phyloP scores from a whole-genome alignment of 1,284 basidiomycete species.

The Tremellales sp. region DNA sequence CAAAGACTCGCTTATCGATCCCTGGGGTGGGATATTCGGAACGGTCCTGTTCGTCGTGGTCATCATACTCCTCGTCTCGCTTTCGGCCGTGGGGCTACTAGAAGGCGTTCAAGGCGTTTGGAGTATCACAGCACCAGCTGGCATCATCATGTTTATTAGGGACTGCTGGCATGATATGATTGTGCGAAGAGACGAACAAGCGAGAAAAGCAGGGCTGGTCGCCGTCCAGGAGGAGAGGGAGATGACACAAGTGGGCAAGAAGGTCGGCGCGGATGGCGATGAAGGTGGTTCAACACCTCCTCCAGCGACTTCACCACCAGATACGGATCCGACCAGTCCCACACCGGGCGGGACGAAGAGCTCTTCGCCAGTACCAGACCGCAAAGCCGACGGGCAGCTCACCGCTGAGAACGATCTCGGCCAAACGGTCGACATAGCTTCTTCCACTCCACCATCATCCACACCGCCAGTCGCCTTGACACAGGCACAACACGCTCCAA shows the following conservation, averaged over 20 bases:
- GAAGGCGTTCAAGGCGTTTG: constrained; percentile 65
- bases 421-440: not conserved
- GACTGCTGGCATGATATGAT: constrained; percentile 61
- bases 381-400: not conserved
- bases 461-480: not conserved
- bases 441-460: not conserved
- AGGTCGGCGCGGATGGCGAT: not conserved
- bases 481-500: not conserved
- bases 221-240: not conserved
- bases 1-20: constrained; percentile 52
- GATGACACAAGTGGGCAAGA: not conserved
- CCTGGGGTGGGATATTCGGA: constrained; percentile 54
- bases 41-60: constrained; percentile 54
- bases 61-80: constrained; percentile 58
- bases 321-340: not conserved
- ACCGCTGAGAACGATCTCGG: not conserved
- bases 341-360: not conserved
- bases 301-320: not conserved
- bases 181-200: not conserved
- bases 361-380: not conserved
- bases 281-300: too few relatives aligned
- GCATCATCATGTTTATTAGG: constrained; percentile 63
- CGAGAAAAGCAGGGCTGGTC: not conserved
- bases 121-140: constrained; percentile 79
- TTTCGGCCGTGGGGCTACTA: constrained; percentile 53